These are phyloP conservation scores for Boechera divaricarpa DNA, from an alignment of 345 rosid genomes.

Conservation along the genomic window DNA sequence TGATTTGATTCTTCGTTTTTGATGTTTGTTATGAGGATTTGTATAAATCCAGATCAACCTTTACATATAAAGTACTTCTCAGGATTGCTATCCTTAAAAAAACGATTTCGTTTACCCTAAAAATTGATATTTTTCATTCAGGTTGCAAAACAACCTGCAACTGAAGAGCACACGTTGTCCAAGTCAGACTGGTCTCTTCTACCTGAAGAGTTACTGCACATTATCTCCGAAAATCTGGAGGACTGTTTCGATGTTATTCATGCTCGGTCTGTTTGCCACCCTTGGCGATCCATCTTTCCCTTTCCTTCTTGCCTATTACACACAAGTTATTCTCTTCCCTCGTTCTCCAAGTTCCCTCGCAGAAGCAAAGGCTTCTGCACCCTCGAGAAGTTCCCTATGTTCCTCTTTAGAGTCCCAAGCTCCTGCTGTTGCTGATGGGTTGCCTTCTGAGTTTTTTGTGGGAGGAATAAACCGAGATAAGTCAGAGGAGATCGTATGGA, in stretches of 20 bases:
- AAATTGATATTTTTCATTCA: too few relatives aligned
- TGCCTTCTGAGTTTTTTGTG: not conserved
- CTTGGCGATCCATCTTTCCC: not conserved
- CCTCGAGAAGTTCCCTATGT: not conserved
- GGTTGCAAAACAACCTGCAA: not conserved
- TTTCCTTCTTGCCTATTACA: not conserved
- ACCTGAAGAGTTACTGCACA: not conserved
- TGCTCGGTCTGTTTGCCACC: not conserved
- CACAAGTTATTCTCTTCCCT: not conserved
- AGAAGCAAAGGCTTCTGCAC: not conserved
- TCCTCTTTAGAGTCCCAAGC: not conserved
- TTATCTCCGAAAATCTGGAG: not conserved
- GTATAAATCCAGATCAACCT: too few relatives aligned
- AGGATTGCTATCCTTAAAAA: too few relatives aligned
- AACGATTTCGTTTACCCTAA: too few relatives aligned
- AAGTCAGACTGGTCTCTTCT: not conserved
- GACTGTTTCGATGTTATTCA: not conserved
- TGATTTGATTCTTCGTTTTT: not conserved
- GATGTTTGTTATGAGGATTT: not conserved
- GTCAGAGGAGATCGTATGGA: not conserved
- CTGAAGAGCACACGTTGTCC: not conserved
- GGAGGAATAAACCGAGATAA: conserved; percentile 7
- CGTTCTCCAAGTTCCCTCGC: not conserved
- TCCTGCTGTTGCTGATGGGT: not conserved
- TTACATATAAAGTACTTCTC: too few relatives aligned